Evolutionary conservation across 768 basidiomycete genomes (phyloP), one percentile per base, ranked within the genome.

Genomic region (Tephrocybe sp.): DNA sequence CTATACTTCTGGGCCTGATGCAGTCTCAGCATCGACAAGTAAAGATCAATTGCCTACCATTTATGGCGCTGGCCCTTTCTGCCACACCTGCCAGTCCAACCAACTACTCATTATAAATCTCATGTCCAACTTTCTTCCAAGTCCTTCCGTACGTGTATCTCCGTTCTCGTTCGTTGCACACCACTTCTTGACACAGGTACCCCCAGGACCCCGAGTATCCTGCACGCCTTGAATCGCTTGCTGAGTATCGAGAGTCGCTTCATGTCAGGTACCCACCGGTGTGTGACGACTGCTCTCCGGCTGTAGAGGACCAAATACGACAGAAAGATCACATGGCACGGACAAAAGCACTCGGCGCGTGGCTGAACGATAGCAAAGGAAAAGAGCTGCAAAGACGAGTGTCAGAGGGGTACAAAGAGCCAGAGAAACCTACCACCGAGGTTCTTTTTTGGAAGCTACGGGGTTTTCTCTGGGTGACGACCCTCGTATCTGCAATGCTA

Each of bases 71-170:
- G 74, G 79, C 1, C 79, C 81, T 7, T 95, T 96, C 71, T 98
- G 94, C 68, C 85, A 88, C 59, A 83, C 82, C 6, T 97, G 95
- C 66, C 85, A 88, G 59, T 90, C 91, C n/a, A 98, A 98, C 68
- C 94, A 97, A 62, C 86, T 84, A 73, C 78, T 98, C 33, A 73
- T 93, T 47, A 73, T 90, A 54, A 91, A 93, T 66, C 80, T 98
- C 49, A 72, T 98, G 26, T 89, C 93, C 14, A 93, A 89, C 60
- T 98, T 95, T 66, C 78, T 96, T 0, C 93, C 93, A 9, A 71
- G 82, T 21, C 79, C 84, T n/a, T 78, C 80, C 53, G 93, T 93
- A 63, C 58, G 86, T 74, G 37, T 5, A 11, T 30, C 11, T 30
- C 6, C 36, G 10, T 41, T 21, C 54, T 23, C 33, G 25, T 28